Evolutionary conservation across 2,329 filamentous ascomycete species (phyloP), one percentile per base, ranked within the genome.

Genomic region (Nemania sp.): DNA sequence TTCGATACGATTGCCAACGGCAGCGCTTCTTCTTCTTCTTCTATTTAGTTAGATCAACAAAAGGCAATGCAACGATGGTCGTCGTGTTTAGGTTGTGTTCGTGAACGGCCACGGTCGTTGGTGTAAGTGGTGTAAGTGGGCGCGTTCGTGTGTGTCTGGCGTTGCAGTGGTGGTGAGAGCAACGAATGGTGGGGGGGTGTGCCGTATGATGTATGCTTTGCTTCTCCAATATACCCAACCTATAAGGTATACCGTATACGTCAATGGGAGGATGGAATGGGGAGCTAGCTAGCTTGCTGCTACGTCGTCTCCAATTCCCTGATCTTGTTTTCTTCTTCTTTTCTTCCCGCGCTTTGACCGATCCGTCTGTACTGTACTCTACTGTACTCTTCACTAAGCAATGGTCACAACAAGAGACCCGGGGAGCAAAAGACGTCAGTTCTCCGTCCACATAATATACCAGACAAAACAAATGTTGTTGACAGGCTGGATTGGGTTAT

Each of bases 361-460:
- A 13, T 51, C 27, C 47, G 57, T 32, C 60, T 49, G 20, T 22
- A 51, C 45, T 65, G 4, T 18, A 5, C n/a, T 45, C 45, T 45
- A 24, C 15, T 49, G 57, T 24, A 13, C 27, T 47, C 27, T 53
- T 64, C 32, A 24, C 53, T 47, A 29, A 58, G 63, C 58, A 41
- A 52, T 38, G 45, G 61, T 56, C 49, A 54, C 24, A 64, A 66
- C 67, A 64, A 47, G 29, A 55, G 11, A 52, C 53, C 24, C 18
- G 43, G 63, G 32, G 51, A 66, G 51, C 41, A 63, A 62, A 62
- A 63, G 63, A 62, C 61, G 64, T 51, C 64, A 64, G 70, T 67
- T 62, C 66, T 66, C 66, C 62, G 59, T 70, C 62, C 8, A 55
- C 68, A 71, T 74, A 72, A 73, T 76, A 76, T 76, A 75, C 61